These are phyloP conservation scores for Annulohypoxylon truncatum DNA, from an alignment of 2,329 filamentous ascomycete species.

Conservation along the genomic window DNA sequence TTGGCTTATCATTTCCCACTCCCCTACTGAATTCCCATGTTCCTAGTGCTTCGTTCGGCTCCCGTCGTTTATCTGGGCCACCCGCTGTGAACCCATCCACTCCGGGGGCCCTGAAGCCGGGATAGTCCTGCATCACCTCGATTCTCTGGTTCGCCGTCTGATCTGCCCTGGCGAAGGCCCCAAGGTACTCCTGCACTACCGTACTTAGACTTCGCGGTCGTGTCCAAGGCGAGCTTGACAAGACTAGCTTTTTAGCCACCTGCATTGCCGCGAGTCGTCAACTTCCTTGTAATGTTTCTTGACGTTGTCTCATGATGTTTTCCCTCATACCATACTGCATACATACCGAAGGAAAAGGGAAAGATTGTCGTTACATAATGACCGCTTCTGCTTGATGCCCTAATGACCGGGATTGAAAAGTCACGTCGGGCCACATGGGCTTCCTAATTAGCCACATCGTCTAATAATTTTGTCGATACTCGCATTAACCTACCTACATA, in stretches of 20 bases:
- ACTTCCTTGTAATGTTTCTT: conserved; percentile 49
- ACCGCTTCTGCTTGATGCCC: conserved; percentile 44
- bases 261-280: conserved; percentile 47
- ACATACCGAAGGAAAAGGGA: conserved; percentile 47
- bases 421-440: conserved; percentile 49
- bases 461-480: conserved; percentile 47
- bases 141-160: conserved; percentile 38
- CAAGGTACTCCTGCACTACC: conserved; percentile 35
- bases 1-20: conserved; percentile 33
- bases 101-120: conserved; percentile 40
- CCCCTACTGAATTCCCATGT: conserved; percentile 33
- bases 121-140: conserved; percentile 42
- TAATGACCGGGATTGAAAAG: conserved; percentile 48
- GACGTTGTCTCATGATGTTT: conserved; percentile 48
- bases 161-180: conserved; percentile 36
- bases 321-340: conserved; percentile 48
- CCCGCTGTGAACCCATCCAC: conserved; percentile 37
- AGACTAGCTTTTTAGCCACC: conserved; percentile 46
- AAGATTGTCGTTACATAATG: conserved; percentile 51
- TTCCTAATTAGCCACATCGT: conserved; percentile 51
- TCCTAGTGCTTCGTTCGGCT: conserved; percentile 43
- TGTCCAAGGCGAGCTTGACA: conserved; percentile 39
- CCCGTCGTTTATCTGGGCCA: conserved; percentile 40
- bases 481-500: conserved; percentile 34
- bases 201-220: conserved; percentile 43